Conservation (phyloP, 2,329 filamentous ascomycete species). For the Colletotrichum brevisporum region DNA sequence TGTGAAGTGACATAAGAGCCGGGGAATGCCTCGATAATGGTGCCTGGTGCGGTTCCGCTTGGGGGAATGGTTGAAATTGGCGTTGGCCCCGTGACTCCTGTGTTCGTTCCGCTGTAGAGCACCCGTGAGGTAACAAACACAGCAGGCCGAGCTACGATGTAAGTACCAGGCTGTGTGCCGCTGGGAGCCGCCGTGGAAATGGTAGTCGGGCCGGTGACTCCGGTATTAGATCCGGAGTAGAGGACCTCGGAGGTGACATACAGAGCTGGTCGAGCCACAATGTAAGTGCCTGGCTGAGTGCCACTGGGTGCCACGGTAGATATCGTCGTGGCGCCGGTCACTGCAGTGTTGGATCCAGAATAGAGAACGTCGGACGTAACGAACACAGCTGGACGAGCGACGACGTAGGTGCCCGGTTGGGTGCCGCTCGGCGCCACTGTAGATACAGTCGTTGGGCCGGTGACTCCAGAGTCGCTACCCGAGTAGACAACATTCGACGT, state of each 20-base stretch:
- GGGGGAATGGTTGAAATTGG: constrained; percentile 21
- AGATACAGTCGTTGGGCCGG: not conserved
- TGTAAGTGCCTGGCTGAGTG: constrained; percentile 16
- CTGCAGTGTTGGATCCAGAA: not conserved
- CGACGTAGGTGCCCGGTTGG: constrained; percentile 28
- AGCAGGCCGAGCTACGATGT: constrained; percentile 19
- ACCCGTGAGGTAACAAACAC: constrained; percentile 20
- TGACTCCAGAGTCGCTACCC: not conserved
- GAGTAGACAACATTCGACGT: constrained; percentile 3
- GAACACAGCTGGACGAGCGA: constrained; percentile 10
- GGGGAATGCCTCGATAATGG: constrained; percentile 22
- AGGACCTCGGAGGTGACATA: constrained; percentile 2
- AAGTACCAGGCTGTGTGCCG: constrained; percentile 14
- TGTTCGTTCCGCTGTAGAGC: not conserved
- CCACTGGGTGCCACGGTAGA: constrained; percentile 21
- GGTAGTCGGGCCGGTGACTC: not conserved
- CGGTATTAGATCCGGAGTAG: not conserved
- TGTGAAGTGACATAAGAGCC: constrained; percentile 34
- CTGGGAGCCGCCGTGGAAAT: constrained; percentile 22
- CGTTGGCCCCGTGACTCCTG: constrained; percentile 8
- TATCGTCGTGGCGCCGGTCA: not conserved
- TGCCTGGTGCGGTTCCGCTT: constrained; percentile 21
- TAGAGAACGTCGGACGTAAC: constrained; percentile 7
- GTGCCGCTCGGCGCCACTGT: constrained; percentile 29
- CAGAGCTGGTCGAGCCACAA: constrained; percentile 8